phyloP scores from a whole-genome alignment of 2,329 filamentous ascomycete genomes.

The Cytospora piceae region DNA sequence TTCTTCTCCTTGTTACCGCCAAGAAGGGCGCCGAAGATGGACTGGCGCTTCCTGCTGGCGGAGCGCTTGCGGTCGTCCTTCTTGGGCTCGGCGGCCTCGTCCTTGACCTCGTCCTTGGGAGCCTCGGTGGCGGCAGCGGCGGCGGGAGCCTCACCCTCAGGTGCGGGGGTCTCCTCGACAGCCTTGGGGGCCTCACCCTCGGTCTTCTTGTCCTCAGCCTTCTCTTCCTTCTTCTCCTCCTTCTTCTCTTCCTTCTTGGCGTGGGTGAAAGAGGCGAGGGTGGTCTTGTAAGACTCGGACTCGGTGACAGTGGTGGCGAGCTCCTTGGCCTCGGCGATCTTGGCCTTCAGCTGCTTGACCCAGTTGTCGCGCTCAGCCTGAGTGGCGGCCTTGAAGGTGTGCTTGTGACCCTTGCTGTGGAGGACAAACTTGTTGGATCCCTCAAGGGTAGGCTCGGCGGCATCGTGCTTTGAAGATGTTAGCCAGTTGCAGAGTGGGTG shows the following conservation, averaged over 20 bases:
- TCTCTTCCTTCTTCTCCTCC: slow-evolving; percentile 46
- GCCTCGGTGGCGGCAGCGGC: slow-evolving; percentile 42
- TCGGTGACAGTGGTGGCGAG: slow-evolving; percentile 72
- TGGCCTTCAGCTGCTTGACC: slow-evolving; percentile 81
- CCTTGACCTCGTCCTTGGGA: slow-evolving; percentile 36
- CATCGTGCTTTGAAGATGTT: slow-evolving; percentile 52
- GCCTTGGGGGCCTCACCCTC: slow-evolving; percentile 40
- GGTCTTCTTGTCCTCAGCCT: slow-evolving; percentile 36
- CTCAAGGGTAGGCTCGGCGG: slow-evolving; percentile 73
- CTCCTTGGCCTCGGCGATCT: slow-evolving; percentile 84
- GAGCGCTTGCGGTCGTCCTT: slow-evolving; percentile 65
- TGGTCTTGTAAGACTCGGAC: slow-evolving; percentile 86
- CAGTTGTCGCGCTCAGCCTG: slow-evolving; percentile 86
- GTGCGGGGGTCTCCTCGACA: slow-evolving; percentile 40
- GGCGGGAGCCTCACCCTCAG: slow-evolving; percentile 42
- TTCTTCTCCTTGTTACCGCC: slow-evolving; percentile 58
- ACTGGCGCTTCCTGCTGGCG: slow-evolving; percentile 67
- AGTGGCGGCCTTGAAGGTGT: slow-evolving; percentile 83
- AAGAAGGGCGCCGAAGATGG: slow-evolving; percentile 63
- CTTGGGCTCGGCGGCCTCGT: slow-evolving; percentile 51
- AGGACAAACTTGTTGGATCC: slow-evolving; percentile 83
- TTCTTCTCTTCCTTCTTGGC: slow-evolving; percentile 51
- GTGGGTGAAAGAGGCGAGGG: slow-evolving; percentile 71
- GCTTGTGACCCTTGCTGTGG: slow-evolving; percentile 85
- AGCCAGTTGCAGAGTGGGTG: not conserved